Percentiles rank a stretch among this genome's conserved stretches.
phyloP scores from a whole-genome alignment of 257 asterid species.

The Dorcoceras hygrometricum region DNA sequence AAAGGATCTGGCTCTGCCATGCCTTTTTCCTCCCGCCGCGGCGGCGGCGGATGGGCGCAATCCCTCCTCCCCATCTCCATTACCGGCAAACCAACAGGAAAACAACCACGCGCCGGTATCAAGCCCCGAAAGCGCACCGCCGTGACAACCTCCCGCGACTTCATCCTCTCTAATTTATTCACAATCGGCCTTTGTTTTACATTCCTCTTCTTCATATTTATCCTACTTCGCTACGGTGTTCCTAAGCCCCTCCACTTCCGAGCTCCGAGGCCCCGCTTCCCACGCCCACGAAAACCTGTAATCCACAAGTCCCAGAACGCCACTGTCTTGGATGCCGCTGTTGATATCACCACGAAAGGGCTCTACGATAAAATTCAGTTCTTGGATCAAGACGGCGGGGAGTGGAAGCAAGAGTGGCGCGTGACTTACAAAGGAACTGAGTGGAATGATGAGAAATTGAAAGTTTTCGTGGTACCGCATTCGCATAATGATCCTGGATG shows the following conservation, averaged over 20 bases:
- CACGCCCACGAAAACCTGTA: slow-evolving; percentile 52
- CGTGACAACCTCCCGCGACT: slow-evolving; percentile 50
- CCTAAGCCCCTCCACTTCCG: slow-evolving; percentile 63
- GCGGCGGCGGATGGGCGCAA: slow-evolving; percentile 71
- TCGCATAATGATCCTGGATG: slow-evolving; percentile 99
- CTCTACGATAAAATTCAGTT: slow-evolving; percentile 90
- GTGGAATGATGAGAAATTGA: slow-evolving; percentile 93
- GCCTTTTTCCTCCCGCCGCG: slow-evolving; percentile 91
- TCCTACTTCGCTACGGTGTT: slow-evolving; percentile 60
- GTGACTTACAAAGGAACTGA: slow-evolving; percentile 80
- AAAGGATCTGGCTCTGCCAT: no score
- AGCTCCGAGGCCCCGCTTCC: slow-evolving; percentile 36
- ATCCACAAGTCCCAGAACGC: slow-evolving; percentile 50
- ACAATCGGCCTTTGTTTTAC: slow-evolving; percentile 69
- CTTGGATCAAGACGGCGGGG: slow-evolving; percentile 88
- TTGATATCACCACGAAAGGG: slow-evolving; percentile 79
- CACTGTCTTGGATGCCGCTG: slow-evolving; percentile 53
- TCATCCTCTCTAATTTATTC: slow-evolving; percentile 70
- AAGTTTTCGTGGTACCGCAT: slow-evolving; percentile 92
- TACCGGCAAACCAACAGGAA: slow-evolving; percentile 37
- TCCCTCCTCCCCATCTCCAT: slow-evolving; percentile 60
- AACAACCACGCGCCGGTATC: slow-evolving; percentile 41
- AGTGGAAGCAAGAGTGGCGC: slow-evolving; percentile 99
- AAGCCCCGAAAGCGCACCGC: slow-evolving; percentile 64
- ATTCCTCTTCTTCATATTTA: slow-evolving; percentile 52